These are phyloP conservation scores for Daldinia eschscholtzii DNA, from an alignment of 2,329 filamentous ascomycete genomes.

Conservation along the genomic window DNA sequence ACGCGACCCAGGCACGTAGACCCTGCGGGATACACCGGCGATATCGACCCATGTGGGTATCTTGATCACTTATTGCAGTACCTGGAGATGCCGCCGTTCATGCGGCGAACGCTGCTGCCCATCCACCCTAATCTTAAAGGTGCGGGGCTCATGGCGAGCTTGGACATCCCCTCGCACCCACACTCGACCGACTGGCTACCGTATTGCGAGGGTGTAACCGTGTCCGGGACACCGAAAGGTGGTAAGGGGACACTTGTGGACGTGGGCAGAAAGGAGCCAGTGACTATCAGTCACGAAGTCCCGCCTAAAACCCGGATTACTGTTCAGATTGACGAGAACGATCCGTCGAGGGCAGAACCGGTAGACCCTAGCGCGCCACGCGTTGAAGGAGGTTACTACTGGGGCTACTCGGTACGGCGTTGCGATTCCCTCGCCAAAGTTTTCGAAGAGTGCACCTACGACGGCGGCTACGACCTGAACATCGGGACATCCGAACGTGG, in stretches of 20 bases:
- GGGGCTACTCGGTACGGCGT: slow-evolving; percentile 81
- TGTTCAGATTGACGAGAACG: slow-evolving; percentile 69
- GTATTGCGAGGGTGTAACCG: slow-evolving; percentile 82
- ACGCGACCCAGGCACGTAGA: slow-evolving; percentile 63
- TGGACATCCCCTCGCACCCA: slow-evolving; percentile 89
- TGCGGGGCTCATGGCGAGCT: slow-evolving; percentile 78
- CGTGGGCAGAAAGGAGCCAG: slow-evolving; percentile 67
- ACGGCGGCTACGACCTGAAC: slow-evolving; percentile 83
- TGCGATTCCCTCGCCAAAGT: slow-evolving; percentile 76
- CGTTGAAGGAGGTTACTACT: slow-evolving; percentile 84
- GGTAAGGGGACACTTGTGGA: slow-evolving; percentile 68
- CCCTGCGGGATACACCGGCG: slow-evolving; percentile 72
- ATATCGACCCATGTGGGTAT: slow-evolving; percentile 82
- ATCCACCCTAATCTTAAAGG: slow-evolving; percentile 82
- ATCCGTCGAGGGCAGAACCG: slow-evolving; percentile 64
- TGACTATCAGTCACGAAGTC: slow-evolving; percentile 70
- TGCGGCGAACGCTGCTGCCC: slow-evolving; percentile 80
- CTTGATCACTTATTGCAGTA: slow-evolving; percentile 83
- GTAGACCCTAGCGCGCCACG: slow-evolving; percentile 77
- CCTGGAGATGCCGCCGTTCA: slow-evolving; percentile 85
- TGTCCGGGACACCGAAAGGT: slow-evolving; percentile 59
- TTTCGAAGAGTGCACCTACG: slow-evolving; percentile 81
- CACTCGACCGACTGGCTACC: slow-evolving; percentile 80
- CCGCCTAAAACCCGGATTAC: slow-evolving; percentile 81
- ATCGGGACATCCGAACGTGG: slow-evolving; percentile 88